These are phyloP conservation scores for Teratosphaeria viscida DNA, from an alignment of 2,329 filamentous ascomycete species.

Conservation along the genomic window DNA sequence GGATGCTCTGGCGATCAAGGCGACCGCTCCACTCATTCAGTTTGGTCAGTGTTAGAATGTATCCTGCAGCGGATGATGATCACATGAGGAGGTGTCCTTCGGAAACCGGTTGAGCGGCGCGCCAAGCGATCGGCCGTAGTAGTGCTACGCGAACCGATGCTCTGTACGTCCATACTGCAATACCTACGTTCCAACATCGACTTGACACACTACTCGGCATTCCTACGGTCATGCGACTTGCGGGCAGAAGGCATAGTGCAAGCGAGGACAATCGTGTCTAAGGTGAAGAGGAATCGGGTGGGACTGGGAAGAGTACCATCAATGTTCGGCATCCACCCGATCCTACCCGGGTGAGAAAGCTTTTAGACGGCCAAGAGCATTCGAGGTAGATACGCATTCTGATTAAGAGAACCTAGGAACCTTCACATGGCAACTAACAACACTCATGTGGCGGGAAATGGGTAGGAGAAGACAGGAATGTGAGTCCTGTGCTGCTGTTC, in stretches of 20 bases:
- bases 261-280: not conserved
- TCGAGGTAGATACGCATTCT: too few relatives aligned
- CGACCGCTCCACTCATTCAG: not conserved
- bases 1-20: not conserved
- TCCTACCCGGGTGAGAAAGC: not conserved
- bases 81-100: not conserved
- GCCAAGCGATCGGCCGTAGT: not conserved
- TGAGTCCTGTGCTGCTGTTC: not conserved
- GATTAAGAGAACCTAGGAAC: too few relatives aligned
- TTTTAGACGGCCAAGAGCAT: not conserved
- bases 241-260: not conserved
- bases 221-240: not conserved
- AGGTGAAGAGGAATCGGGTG: not conserved
- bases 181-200: not conserved
- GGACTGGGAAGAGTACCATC: not conserved
- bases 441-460: too few relatives aligned
- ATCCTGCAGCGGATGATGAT: not conserved
- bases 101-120: not conserved
- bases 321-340: not conserved
- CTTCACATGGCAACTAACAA: too few relatives aligned
- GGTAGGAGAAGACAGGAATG: too few relatives aligned
- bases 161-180: not conserved
- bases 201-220: not conserved
- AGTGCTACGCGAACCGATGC: not conserved
- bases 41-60: not conserved